phyloP scores from a whole-genome alignment of 257 asterid genomes.

The Gentiana dahurica region DNA sequence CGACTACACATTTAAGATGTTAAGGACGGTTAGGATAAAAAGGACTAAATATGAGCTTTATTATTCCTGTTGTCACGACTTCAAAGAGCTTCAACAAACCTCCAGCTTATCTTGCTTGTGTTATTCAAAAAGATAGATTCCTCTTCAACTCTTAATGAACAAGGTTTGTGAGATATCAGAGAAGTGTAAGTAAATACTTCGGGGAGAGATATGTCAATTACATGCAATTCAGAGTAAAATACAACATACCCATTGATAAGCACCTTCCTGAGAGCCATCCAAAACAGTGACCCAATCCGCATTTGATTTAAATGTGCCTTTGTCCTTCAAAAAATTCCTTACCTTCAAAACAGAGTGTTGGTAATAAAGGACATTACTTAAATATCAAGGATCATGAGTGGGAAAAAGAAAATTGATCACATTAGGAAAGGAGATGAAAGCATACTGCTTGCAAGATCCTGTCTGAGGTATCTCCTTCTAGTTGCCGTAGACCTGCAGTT shows the following conservation, averaged over 20 bases:
- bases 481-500: slow-evolving; percentile 68
- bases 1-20: too few species aligned
- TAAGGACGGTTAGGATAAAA: too few species aligned
- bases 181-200: too few species aligned
- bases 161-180: too few species aligned
- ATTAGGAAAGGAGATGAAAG: slow-evolving; percentile 6
- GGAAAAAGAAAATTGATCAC: neutral
- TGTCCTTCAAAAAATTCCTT: slow-evolving; percentile 32
- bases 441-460: slow-evolving; percentile 55
- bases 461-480: slow-evolving; percentile 47
- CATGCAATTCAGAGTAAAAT: too few species aligned
- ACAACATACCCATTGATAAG: slow-evolving; percentile 62
- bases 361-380: neutral
- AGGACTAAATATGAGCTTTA: too few species aligned
- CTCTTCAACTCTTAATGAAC: too few species aligned
- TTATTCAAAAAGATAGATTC: too few species aligned
- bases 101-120: too few species aligned
- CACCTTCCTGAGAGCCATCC: slow-evolving; percentile 63
- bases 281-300: slow-evolving; percentile 53
- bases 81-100: too few species aligned
- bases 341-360: slow-evolving; percentile 27
- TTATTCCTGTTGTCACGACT: too few species aligned
- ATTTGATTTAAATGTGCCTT: slow-evolving; percentile 35
- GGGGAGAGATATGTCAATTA: too few species aligned
- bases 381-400: neutral